Evolutionary conservation across 1,284 basidiomycete species (phyloP), one percentile per base, ranked within the genome.

Genomic region (Leucocoprinus gongylophorus): DNA sequence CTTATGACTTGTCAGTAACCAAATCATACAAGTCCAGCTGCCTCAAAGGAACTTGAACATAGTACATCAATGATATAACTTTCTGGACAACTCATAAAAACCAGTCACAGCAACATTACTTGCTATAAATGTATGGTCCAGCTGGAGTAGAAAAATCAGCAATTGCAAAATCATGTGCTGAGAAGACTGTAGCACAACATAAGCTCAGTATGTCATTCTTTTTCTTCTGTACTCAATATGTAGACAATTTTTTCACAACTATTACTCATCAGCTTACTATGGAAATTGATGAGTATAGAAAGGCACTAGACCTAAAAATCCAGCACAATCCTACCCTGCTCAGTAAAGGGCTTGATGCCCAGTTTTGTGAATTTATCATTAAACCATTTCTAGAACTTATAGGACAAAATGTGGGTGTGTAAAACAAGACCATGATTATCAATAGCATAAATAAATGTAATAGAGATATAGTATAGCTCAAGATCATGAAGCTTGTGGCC

Each of bases 251-350:
- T 7, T 41, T 48, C 20, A 23, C 39, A 1, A 21, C 47, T 9
- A 48, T 48, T 21, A 39, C 47, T 10, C 42, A 48, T 18, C 47
- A 48, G 26, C 13, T 21, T n/a, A n/a, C n/a, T n/a, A n/a, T n/a
- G n/a, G n/a, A n/a, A n/a, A n/a, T n/a, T n/a, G n/a, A n/a, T n/a
- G 10, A 39, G 5, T 18, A 41, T 18, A 28, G 38, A 2, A n/a
- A 3, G 8, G 42, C 21, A 15, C 18, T 48, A 15, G 38, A 48
- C n/a, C 28, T 8, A 5, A 48, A 30, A 17, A 32, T 48, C 9
- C 5, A 17, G 8, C 13, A 33, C 9, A n/a, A 48, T 23, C 47
- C 47, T 12, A 32, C 39, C 10, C 29, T 48, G n/a, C n/a, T n/a
- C n/a, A n/a, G n/a, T n/a, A n/a, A n/a, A n/a, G n/a, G n/a, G n/a